Evolutionary conservation across 345 rosid species (phyloP).

Genomic region (Dimocarpus longan): DNA sequence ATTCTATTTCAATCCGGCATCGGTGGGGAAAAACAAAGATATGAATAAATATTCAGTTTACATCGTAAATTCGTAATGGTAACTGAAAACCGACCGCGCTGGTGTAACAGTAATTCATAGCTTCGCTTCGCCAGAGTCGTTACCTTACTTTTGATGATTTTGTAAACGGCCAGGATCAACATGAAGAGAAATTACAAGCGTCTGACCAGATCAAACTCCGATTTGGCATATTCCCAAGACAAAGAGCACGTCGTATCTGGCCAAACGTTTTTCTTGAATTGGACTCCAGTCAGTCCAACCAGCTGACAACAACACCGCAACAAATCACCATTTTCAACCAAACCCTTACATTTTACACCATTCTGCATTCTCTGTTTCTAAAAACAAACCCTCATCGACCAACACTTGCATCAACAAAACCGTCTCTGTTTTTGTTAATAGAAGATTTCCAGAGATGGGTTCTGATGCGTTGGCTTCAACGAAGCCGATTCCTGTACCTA

Average conservation of each 20-base stretch:
- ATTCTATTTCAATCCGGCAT: no score
- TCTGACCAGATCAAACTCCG: neutral
- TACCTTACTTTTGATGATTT: no score
- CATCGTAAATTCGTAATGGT: no score
- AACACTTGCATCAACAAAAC: no score
- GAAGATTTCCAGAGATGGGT: constrained; percentile 34
- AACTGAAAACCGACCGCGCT: no score
- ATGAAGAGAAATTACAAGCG: neutral
- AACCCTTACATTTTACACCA: neutral
- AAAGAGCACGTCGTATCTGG: neutral
- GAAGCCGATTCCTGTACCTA: constrained; percentile 34
- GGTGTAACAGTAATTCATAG: no score
- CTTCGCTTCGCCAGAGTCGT: no score
- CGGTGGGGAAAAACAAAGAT: no score
- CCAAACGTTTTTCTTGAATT: neutral
- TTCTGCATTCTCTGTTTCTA: neutral
- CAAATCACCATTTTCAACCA: neutral
- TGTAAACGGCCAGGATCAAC: neutral
- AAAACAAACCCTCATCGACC: neutral
- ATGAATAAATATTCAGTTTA: no score
- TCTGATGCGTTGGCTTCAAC: constrained; percentile 38
- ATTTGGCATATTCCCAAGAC: neutral
- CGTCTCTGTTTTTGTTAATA: neutral
- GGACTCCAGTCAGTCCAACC: constrained; percentile 1
- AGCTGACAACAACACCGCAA: constrained; percentile 1